phyloP scores from a whole-genome alignment of 345 rosid species.

The Conringia planisiliqua region DNA sequence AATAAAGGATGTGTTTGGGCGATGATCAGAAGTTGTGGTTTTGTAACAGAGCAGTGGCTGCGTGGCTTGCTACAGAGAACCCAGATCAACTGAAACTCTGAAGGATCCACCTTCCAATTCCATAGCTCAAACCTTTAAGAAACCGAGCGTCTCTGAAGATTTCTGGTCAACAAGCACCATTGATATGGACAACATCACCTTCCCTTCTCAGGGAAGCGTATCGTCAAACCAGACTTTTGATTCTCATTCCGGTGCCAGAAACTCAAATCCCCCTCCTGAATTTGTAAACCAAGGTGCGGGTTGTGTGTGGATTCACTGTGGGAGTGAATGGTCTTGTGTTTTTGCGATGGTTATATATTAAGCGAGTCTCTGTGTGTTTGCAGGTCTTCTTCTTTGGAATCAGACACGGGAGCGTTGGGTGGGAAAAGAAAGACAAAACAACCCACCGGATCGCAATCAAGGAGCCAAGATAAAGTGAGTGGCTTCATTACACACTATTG shows the following conservation, averaged over 20 bases:
- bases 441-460: constrained; percentile 30
- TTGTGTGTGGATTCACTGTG: neutral
- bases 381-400: constrained; percentile 83
- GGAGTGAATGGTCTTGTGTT: neutral
- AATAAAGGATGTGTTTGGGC: neutral
- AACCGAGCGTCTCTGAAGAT: constrained; percentile 50
- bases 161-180: constrained; percentile 61
- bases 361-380: constrained; percentile 2
- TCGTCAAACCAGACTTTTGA: constrained; percentile 53
- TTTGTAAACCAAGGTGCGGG: constrained; percentile 65
- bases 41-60: constrained; percentile 94
- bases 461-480: constrained; percentile 67
- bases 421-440: constrained; percentile 48
- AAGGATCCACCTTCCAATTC: constrained; percentile 31
- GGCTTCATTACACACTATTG: constrained; percentile 4
- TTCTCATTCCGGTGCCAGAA: constrained; percentile 36
- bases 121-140: constrained; percentile 31
- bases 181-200: constrained; percentile 66
- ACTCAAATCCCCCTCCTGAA: constrained; percentile 44
- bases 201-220: constrained; percentile 70
- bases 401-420: constrained; percentile 80
- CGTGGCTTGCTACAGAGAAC: constrained; percentile 62
- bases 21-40: constrained; percentile 36
- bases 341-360: neutral
- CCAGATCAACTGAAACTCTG: constrained; percentile 28